Base-by-base conservation (phyloP, 164 flowering plant species). In the Platanus orientalis region DNA sequence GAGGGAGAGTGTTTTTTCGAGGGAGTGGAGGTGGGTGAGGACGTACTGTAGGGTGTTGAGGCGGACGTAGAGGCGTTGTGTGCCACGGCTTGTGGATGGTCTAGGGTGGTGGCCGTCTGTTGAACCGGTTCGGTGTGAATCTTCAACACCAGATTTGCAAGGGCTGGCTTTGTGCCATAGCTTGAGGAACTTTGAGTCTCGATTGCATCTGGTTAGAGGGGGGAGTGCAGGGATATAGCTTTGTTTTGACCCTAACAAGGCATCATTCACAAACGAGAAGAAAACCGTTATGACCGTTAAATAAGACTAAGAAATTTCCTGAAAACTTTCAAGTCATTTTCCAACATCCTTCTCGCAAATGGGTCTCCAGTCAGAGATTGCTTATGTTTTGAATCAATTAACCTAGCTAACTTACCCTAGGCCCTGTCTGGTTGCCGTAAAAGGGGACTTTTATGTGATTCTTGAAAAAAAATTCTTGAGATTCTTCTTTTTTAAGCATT, bases 41-140 rank as follows among this genome's bases (percentile, higher is more conserved):
- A 94, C 73, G 76, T 82, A 85, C 47, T 94, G 88, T 27, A 94
- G 75, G 60, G 97, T 86, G 87, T 94, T 94, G 64, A 94, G 87
- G 51, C 99, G 90, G 61, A 89, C 86, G 73, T 94, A 94, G 20
- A 91, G 84, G 69, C 96, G 96, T 52, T 91, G 99, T 2, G 97
- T 94, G 36, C 93, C 96, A 24, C 99, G 89, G 69, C 96, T 94
- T 6, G 90, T 91, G 17, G 96, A 89, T 42, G 95, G 90, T 0
- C 96, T 83, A 12, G 91, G 92, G 67, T 88, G 79, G 54, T 82
- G 76, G 1, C 76, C 87, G 42, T 83, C 85, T 10, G 50, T 60
- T 0, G 60, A 2, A 25, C 66, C 73, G 27, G 5, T 17, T 2
- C 26, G 67, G 19, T 66, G 64, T 14, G 49, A 26, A 9, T 77